A percentile compares a stretch with the other conserved stretches of the same genome.
phyloP scores from a whole-genome alignment of 2,329 filamentous ascomycete species.

The Dothideomycetes sp. region DNA sequence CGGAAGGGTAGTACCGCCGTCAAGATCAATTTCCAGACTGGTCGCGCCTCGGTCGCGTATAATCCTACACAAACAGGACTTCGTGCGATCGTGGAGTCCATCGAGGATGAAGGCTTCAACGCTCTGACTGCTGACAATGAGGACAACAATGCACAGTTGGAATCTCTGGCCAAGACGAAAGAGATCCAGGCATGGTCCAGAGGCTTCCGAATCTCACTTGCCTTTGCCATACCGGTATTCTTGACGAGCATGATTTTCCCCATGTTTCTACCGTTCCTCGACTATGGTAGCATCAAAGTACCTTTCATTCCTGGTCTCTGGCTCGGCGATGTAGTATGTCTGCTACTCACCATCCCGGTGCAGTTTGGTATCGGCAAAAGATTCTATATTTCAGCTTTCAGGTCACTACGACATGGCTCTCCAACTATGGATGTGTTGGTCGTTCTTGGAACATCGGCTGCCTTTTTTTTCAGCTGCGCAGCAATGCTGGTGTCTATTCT shows the following conservation, averaged over 20 bases:
- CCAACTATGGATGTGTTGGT: constrained; percentile 98
- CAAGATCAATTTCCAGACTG: constrained; percentile 60
- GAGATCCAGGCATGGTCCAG: constrained; percentile 89
- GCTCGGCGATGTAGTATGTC: constrained; percentile 76
- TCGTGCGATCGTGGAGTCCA: constrained; percentile 66
- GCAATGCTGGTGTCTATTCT: constrained; percentile 76
- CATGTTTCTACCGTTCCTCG: constrained; percentile 65
- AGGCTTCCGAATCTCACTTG: constrained; percentile 65
- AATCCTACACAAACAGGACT: constrained; percentile 63
- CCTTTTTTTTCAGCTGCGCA: constrained; percentile 89
- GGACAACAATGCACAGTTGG: constrained; percentile 92
- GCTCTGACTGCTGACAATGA: constrained; percentile 82
- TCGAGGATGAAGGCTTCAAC: constrained; percentile 78
- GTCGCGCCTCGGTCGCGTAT: constrained; percentile 63
- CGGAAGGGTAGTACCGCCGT: constrained; percentile 65
- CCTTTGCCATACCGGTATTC: constrained; percentile 84
- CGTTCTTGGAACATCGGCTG: constrained; percentile 83
- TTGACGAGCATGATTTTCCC: constrained; percentile 88
- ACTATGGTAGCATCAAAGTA: constrained; percentile 61
- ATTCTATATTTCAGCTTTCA: constrained; percentile 89
- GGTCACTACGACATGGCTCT: constrained; percentile 78
- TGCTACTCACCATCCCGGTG: constrained; percentile 77
- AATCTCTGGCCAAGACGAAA: constrained; percentile 89
- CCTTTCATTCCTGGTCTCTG: constrained; percentile 64
- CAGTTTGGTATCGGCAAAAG: constrained; percentile 94